phyloP scores from a whole-genome alignment of 148 eudicot genomes.

The Nepenthes mirabilis region DNA sequence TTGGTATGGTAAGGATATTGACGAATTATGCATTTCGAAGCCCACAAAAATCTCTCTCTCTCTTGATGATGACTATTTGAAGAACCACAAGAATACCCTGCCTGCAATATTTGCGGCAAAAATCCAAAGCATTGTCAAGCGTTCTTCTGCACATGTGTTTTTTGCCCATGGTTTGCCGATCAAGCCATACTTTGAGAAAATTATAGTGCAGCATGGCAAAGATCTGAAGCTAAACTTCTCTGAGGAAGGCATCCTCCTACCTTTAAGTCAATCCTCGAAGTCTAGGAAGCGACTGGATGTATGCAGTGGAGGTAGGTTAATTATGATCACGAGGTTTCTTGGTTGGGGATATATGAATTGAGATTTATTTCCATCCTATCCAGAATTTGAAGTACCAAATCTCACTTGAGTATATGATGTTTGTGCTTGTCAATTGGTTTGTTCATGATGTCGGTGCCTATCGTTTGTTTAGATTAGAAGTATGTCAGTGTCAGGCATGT shows the following conservation, averaged over 20 bases:
- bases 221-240: slow-evolving; percentile 47
- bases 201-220: slow-evolving; percentile 51
- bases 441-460: too few species aligned
- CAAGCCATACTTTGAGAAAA: slow-evolving; percentile 81
- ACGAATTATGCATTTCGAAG: slow-evolving; percentile 49
- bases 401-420: too few species aligned
- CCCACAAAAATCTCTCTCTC: slow-evolving; percentile 52
- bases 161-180: slow-evolving; percentile 67
- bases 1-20: slow-evolving; percentile 64
- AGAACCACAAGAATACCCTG: slow-evolving; percentile 35
- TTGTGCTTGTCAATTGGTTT: too few species aligned
- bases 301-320: slow-evolving; percentile 47
- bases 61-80: slow-evolving; percentile 24
- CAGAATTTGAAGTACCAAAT: too few species aligned
- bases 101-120: slow-evolving; percentile 68
- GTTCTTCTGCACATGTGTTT: slow-evolving; percentile 45
- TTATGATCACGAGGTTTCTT: not conserved
- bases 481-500: too few species aligned
- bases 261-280: slow-evolving; percentile 43
- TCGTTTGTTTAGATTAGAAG: too few species aligned
- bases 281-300: slow-evolving; percentile 33
- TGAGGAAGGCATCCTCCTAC: slow-evolving; percentile 60
- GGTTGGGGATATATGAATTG: not conserved
- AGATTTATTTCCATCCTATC: not conserved
- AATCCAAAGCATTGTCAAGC: slow-evolving; percentile 37